Evolutionary conservation across 331 rosid genomes (phyloP), one percentile per base, ranked within the genome.

Genomic region (Cucumis variabilis): DNA sequence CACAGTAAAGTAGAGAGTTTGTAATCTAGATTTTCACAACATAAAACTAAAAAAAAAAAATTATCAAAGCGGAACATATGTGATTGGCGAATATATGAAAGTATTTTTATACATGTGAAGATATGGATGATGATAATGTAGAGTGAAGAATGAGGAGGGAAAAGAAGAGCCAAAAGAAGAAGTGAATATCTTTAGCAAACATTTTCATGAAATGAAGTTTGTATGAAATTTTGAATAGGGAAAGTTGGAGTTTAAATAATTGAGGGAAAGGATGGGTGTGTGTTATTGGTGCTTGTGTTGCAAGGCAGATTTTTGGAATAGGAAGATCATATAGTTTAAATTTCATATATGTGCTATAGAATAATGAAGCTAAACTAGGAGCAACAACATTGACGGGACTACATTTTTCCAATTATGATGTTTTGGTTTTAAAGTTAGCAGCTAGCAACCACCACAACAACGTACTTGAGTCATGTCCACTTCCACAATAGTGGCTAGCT

Each of bases 311-410:
- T 33, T 19, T 13, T 2, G 41, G 41, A 69, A 27, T 66, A 1
- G 71, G 30, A 66, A 69, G 80, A 19, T 73, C 16, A 41, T 20
- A 6, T 41, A 33, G 16, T 16, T 19, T 60, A 5, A n/a, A 21
- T 11, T 73, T 37, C 2, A 10, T 16, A 33, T 69, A 17, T 17
- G 7, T 62, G 72, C 33, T 67, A 67, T 20, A 41, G 65, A 58
- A 58, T 55, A 53, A 53, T 58, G 10, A 19, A 23, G 80, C 80
- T 74, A 74, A 74, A 58, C 19, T 74, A 75, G 81, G 27, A 75
- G 81, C 81, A 75, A 44, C 81, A 75, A 41, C 81, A 75, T 25
- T 75, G 81, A 75, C 81, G 24, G 55, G 81, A 75, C 81, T 46
- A n/a, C 9, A 75, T 41, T 41, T 74, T 74, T 73, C 80, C 81